Percentiles rank a stretch among this genome's conserved stretches.
phyloP scores from a whole-genome alignment of 345 rosid species.

The Linum tenue region DNA sequence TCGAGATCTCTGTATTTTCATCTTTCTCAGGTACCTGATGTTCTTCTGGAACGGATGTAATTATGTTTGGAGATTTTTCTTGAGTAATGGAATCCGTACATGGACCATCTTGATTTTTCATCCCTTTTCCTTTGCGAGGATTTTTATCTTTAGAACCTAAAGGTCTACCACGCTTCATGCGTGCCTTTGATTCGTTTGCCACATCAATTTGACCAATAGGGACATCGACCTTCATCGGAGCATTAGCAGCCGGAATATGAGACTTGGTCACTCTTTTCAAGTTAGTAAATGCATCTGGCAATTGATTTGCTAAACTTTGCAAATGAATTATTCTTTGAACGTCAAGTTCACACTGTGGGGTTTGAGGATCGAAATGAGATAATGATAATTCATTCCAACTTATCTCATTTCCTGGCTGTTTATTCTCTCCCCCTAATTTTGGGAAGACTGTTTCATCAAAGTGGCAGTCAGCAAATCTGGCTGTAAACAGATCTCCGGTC shows the following conservation, averaged over 20 bases:
- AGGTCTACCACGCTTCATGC: too few relatives aligned
- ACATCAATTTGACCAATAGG: too few relatives aligned
- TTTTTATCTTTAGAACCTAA: too few relatives aligned
- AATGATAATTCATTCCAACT: background rate
- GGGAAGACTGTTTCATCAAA: slow-evolving; percentile 3
- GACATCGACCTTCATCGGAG: too few relatives aligned
- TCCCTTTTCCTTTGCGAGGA: too few relatives aligned
- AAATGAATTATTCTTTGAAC: slow-evolving; percentile 1
- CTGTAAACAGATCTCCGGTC: background rate
- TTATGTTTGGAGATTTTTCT: too few relatives aligned
- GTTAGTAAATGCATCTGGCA: background rate
- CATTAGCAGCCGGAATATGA: background rate
- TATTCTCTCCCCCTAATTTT: background rate
- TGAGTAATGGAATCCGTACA: too few relatives aligned
- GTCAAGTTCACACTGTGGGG: background rate
- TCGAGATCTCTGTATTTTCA: too few relatives aligned
- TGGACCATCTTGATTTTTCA: too few relatives aligned
- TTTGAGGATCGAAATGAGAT: background rate
- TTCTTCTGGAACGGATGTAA: too few relatives aligned
- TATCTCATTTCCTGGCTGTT: background rate
- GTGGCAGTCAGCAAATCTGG: background rate
- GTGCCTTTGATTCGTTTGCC: too few relatives aligned
- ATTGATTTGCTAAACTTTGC: slow-evolving; percentile 1
- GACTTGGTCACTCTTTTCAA: background rate
- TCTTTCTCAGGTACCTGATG: too few relatives aligned